Evolutionary conservation across 176 grass and related monocot genomes (phyloP).

Genomic region (Oryza glaberrima): DNA sequence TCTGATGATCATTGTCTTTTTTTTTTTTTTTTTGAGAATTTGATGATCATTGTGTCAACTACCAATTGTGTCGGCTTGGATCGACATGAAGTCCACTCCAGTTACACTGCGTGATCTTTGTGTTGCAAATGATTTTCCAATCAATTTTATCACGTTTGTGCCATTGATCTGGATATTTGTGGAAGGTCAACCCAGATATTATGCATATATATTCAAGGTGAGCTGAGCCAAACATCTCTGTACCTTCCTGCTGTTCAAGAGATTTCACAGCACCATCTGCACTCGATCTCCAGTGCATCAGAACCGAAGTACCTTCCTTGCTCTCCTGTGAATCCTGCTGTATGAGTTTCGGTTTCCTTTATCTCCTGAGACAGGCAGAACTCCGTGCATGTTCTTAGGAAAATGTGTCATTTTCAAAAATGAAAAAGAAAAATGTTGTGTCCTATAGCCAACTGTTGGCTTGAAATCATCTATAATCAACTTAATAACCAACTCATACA

Average conservation of each 20-base stretch:
- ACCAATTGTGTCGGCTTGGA: background rate
- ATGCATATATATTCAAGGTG: background rate
- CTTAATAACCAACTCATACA: too few species aligned
- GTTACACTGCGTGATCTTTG: background rate
- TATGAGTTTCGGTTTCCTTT: too few species aligned
- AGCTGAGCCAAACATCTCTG: background rate
- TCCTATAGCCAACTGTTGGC: too few species aligned
- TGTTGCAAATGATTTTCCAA: background rate
- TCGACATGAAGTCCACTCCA: background rate
- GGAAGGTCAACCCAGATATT: background rate
- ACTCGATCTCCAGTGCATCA: background rate
- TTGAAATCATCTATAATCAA: too few species aligned
- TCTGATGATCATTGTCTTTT: background rate
- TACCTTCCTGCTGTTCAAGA: background rate
- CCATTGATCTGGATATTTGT: background rate
- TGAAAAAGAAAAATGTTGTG: too few species aligned
- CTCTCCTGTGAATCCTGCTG: too few species aligned
- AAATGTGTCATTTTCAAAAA: too few species aligned
- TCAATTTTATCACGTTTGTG: background rate
- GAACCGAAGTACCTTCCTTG: background rate
- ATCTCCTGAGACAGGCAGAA: too few species aligned
- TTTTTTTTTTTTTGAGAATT: too few species aligned
- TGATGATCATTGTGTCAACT: background rate
- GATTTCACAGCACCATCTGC: too few species aligned
- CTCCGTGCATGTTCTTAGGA: too few species aligned